A percentile compares a stretch with the other conserved stretches of the same genome.
These are phyloP conservation scores for Santalum album DNA, from an alignment of 164 flowering plant genomes.

Conservation along the genomic window DNA sequence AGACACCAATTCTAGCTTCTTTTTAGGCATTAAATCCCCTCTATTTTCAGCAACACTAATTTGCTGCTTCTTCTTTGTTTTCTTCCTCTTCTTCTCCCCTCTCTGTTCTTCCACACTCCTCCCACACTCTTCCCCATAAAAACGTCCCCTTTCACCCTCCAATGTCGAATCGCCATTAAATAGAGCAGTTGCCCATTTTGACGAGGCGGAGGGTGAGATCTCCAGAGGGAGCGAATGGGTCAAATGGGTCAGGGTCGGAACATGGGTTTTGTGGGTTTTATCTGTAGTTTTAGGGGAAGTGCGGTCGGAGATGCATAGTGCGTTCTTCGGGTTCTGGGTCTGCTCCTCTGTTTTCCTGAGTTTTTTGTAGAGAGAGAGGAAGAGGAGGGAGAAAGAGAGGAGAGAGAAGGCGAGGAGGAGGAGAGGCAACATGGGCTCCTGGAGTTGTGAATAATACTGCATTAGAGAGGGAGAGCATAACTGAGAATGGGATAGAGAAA, in stretches of 20 bases:
- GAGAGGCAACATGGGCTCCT: conserved; percentile 14
- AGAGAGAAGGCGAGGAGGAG: conserved; percentile 14
- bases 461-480: background rate
- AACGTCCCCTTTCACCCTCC: conserved; percentile 14
- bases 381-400: conserved; percentile 15
- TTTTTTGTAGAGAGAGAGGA: conserved; percentile 16
- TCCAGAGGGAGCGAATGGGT: conserved; percentile 35
- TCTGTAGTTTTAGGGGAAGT: conserved; percentile 3
- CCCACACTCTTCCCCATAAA: conserved; percentile 15
- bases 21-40: conserved; percentile 11
- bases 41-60: conserved; percentile 14
- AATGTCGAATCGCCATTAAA: conserved; percentile 4
- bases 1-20: conserved; percentile 35
- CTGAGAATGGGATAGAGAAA: conserved; percentile 1
- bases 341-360: conserved; percentile 8
- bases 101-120: conserved; percentile 1
- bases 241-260: conserved; percentile 20
- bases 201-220: conserved; percentile 34
- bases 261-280: conserved; percentile 7
- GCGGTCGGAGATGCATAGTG: conserved; percentile 6
- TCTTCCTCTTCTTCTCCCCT: conserved; percentile 42
- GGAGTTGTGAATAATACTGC: conserved; percentile 1
- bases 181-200: conserved; percentile 26
- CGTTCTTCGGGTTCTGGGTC: conserved; percentile 8
- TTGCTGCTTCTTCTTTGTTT: conserved; percentile 30